These are phyloP conservation scores for Claviceps sp. DNA, from an alignment of 2,329 filamentous ascomycete genomes.

Conservation along the genomic window DNA sequence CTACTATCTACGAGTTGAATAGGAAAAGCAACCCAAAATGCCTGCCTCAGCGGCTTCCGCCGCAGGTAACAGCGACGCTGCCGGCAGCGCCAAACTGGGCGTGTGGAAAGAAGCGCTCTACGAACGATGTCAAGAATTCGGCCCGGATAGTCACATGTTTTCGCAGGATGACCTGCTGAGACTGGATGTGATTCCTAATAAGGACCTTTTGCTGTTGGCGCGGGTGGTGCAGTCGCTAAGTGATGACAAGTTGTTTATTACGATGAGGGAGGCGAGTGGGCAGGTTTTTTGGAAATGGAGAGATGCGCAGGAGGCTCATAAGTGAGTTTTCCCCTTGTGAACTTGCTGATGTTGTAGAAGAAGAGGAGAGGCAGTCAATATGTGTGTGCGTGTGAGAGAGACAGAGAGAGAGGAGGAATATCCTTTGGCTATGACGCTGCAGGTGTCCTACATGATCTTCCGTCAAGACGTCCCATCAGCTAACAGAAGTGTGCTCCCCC, in stretches of 20 bases:
- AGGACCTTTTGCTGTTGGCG: slow-evolving; percentile 40
- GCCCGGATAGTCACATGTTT: slow-evolving; percentile 36
- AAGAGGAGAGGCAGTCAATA: background rate
- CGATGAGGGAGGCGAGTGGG: slow-evolving; percentile 27
- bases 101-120: slow-evolving; percentile 45
- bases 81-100: slow-evolving; percentile 28
- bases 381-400: too few species aligned
- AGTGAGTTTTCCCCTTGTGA: slow-evolving; percentile 27
- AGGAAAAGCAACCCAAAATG: slow-evolving; percentile 10
- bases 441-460: too few species aligned
- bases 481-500: background rate
- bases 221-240: slow-evolving; percentile 43
- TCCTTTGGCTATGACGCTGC: too few species aligned
- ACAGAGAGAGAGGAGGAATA: background rate
- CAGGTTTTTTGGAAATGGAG: slow-evolving; percentile 42
- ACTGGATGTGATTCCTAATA: slow-evolving; percentile 42
- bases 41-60: slow-evolving; percentile 14
- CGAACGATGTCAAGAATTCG: slow-evolving; percentile 37
- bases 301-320: slow-evolving; percentile 45
- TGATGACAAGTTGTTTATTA: slow-evolving; percentile 45
- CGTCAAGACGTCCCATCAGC: background rate
- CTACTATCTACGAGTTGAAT: background rate
- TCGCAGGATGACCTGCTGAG: slow-evolving; percentile 44
- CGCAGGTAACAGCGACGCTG: slow-evolving; percentile 18
- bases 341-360: background rate